Evolutionary conservation across 202 grass and related monocot species (phyloP).

Genomic region (Tripidium arundinaceum): DNA sequence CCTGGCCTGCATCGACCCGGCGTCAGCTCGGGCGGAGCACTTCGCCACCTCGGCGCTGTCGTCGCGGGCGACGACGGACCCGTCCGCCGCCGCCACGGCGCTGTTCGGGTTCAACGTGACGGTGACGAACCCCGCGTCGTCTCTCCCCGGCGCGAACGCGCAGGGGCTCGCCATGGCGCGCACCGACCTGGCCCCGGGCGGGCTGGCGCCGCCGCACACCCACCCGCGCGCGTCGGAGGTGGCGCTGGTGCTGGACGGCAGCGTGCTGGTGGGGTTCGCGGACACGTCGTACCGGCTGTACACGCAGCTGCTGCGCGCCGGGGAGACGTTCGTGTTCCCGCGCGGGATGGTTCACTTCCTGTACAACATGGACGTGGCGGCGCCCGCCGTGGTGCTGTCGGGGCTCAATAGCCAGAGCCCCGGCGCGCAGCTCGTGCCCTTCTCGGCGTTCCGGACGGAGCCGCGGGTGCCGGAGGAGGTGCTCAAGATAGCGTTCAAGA

Average conservation of each 20-base stretch:
- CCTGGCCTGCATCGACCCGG: constrained; percentile 52
- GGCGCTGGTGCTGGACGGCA: constrained; percentile 41
- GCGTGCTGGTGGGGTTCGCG: constrained; percentile 51
- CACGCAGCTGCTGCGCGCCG: constrained; percentile 57
- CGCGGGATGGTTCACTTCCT: constrained; percentile 56
- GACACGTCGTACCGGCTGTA: constrained; percentile 64
- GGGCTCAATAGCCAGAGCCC: constrained; percentile 65
- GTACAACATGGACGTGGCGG: constrained; percentile 37
- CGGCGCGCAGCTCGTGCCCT: constrained; percentile 47
- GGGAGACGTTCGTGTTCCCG: constrained; percentile 65
- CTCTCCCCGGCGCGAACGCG: constrained; percentile 50
- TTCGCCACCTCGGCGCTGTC: constrained; percentile 53
- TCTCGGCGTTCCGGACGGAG: constrained; percentile 48
- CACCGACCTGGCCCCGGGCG: constrained; percentile 39
- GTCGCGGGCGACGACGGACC: not conserved
- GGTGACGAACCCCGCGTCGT: constrained; percentile 30
- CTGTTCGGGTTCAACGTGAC: constrained; percentile 52
- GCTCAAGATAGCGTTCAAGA: constrained; percentile 50
- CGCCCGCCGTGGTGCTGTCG: constrained; percentile 47
- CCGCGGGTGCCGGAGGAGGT: constrained; percentile 48
- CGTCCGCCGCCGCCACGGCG: constrained; percentile 9
- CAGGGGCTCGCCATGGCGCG: constrained; percentile 55
- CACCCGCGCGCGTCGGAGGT: constrained; percentile 67
- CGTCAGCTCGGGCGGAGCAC: constrained; percentile 31
- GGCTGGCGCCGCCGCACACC: constrained; percentile 50